Conservation (phyloP, 2,329 filamentous ascomycete genomes). For the Fusarium anthophilum region DNA sequence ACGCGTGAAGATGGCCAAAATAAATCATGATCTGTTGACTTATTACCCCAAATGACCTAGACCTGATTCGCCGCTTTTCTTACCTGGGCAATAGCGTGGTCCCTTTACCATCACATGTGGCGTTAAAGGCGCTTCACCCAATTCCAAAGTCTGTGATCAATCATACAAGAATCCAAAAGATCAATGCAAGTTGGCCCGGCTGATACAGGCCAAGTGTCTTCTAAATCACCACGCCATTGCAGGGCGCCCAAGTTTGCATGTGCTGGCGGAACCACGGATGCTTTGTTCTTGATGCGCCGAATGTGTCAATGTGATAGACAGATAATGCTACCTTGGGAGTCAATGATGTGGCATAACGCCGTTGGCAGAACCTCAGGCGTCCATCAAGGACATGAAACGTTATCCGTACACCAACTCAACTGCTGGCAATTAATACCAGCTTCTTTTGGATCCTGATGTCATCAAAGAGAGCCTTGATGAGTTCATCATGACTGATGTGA, state of each 20-base stretch:
- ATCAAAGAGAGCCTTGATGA: not conserved
- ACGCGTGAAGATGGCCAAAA: conserved; percentile 19
- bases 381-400: conserved; percentile 10
- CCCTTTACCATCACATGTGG: conserved; percentile 10
- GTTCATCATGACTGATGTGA: not conserved
- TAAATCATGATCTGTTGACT: conserved; percentile 27
- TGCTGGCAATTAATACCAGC: not conserved
- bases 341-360: conserved; percentile 38
- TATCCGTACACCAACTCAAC: not conserved
- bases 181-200: not conserved
- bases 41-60: conserved; percentile 26
- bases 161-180: not conserved
- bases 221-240: not conserved
- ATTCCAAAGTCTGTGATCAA: conserved; percentile 17
- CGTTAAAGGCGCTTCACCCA: conserved; percentile 28
- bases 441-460: not conserved
- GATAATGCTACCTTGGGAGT: conserved; percentile 19
- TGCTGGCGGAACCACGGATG: conserved; percentile 15
- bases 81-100: conserved; percentile 14
- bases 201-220: conserved; percentile 5
- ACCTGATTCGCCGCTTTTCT: conserved; percentile 14
- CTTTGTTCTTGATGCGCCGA: not conserved
- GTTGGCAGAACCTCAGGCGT: conserved; percentile 30
- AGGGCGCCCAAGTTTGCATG: not conserved
- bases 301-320: conserved; percentile 17